A percentile compares a stretch with the other conserved stretches of the same genome.
These are phyloP conservation scores for Neurospora africana DNA, from an alignment of 495 filamentous ascomycete genomes.

Conservation along the genomic window DNA sequence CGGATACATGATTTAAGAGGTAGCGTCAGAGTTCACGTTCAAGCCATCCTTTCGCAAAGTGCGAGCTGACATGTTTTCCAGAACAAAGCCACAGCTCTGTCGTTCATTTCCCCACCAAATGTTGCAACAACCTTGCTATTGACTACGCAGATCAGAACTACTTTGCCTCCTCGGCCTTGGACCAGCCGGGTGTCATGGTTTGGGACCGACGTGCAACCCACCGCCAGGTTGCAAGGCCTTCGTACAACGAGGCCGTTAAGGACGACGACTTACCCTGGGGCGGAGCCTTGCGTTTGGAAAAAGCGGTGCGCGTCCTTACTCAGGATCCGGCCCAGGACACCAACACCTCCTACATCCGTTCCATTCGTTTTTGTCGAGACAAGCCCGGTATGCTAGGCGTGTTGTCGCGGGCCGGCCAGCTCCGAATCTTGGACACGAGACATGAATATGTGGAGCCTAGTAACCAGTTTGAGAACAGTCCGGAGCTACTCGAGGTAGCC, in stretches of 20 bases:
- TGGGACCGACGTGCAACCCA: conserved; percentile 75
- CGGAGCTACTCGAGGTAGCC: conserved; percentile 42
- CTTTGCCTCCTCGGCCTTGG: conserved; percentile 75
- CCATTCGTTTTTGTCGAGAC: conserved; percentile 67
- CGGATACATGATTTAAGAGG: conserved; percentile 87
- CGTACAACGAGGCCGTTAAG: conserved; percentile 39
- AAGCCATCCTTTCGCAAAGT: background rate
- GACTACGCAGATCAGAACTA: conserved; percentile 88
- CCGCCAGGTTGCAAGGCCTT: conserved; percentile 31
- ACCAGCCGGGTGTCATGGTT: conserved; percentile 61
- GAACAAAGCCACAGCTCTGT: conserved; percentile 30
- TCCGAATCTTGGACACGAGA: conserved; percentile 61
- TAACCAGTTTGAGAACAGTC: conserved; percentile 27
- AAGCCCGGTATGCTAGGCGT: conserved; percentile 64
- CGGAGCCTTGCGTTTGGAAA: conserved; percentile 55
- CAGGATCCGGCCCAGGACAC: conserved; percentile 31
- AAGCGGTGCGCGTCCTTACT: conserved; percentile 34
- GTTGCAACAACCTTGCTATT: conserved; percentile 83
- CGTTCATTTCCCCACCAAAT: conserved; percentile 59
- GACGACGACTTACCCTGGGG: conserved; percentile 42
- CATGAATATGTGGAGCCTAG: conserved; percentile 44
- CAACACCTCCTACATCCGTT: conserved; percentile 54
- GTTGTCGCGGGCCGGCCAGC: conserved; percentile 66
- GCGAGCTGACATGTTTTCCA: background rate
- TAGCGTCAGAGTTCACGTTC: conserved; percentile 23